Evolutionary conservation across 1,139 yeast species (phyloP), one percentile per base, ranked within the genome.

Genomic region (Dujonia santamariae): DNA sequence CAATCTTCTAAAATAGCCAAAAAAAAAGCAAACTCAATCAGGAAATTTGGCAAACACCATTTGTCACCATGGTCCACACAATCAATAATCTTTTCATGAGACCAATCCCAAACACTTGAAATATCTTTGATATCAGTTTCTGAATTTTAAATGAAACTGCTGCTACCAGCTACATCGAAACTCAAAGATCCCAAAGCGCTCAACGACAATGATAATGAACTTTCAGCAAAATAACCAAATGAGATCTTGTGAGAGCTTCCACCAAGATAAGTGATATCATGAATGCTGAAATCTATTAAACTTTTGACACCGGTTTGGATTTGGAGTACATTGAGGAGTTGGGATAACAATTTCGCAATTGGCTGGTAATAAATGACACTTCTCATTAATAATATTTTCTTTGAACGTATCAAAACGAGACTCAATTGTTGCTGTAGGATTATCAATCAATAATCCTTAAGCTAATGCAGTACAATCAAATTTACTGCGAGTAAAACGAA

Each of bases 51-150:
- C 21, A 34, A 34, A 30, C 37, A 34, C 13, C 22, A 16, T 19
- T 34, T n/a, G 24, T 25, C 34, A 3, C 34, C 37, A n/a, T 32
- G 32, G 16, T 34, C 24, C 7, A 25, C 30, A 32, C 35, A 32
- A 13, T 32, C 35, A 20, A 32, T 5, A 4, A 17, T 26, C 9
- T 24, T 13, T 27, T 31, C 16, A n/a, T 31, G 34, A 18, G 6
- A 14, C 34, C 34, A 31, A 25, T 25, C 24, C n/a, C n/a, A n/a
- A n/a, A n/a, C n/a, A n/a, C n/a, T n/a, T n/a, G n/a, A n/a, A n/a
- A n/a, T n/a, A n/a, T n/a, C n/a, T n/a, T n/a, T n/a, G n/a, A n/a
- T n/a, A n/a, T n/a, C n/a, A n/a, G n/a, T n/a, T n/a, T n/a, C n/a
- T n/a, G n/a, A n/a, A n/a, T n/a, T n/a, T n/a, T n/a, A n/a, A n/a